Percentiles rank a stretch among this genome's conserved stretches.
phyloP scores from a whole-genome alignment of 805 yeast species.

The Myxozyma sirexii region DNA sequence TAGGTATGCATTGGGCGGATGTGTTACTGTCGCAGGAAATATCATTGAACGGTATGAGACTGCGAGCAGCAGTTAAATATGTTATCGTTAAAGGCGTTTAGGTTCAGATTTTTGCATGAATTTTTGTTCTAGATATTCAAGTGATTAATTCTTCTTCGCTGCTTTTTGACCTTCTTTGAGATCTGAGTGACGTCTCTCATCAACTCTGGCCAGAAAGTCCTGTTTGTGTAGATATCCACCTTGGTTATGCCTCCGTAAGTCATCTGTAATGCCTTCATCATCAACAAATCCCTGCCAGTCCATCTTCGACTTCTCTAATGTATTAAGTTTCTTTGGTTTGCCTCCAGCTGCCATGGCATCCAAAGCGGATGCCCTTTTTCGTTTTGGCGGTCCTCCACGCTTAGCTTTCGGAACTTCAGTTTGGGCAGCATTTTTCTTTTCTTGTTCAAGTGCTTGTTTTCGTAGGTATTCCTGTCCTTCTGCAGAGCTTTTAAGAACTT shows the following conservation, averaged over 20 bases:
- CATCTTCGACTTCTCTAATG: slow-evolving; percentile 86
- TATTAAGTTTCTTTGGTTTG: slow-evolving; percentile 76
- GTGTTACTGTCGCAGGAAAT: slow-evolving; percentile 38
- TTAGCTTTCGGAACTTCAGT: slow-evolving; percentile 38
- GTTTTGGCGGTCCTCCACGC: background rate
- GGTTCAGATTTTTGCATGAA: background rate
- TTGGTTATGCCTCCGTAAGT: slow-evolving; percentile 75
- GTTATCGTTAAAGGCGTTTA: background rate
- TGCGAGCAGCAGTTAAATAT: no score
- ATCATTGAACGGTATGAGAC: slow-evolving; percentile 12
- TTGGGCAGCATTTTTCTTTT: background rate
- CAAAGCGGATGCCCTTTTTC: slow-evolving; percentile 26
- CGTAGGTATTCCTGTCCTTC: slow-evolving; percentile 82
- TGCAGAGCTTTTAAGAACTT: slow-evolving; percentile 75
- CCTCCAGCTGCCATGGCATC: slow-evolving; percentile 34
- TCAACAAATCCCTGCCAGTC: slow-evolving; percentile 97
- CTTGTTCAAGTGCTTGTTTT: slow-evolving; percentile 19
- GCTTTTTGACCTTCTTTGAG: slow-evolving; percentile 49
- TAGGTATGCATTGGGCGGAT: slow-evolving; percentile 39
- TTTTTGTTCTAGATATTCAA: background rate
- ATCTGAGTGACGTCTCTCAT: slow-evolving; percentile 56
- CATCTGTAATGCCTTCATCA: slow-evolving; percentile 79
- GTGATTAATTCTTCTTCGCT: slow-evolving; percentile 11
- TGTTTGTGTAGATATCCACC: slow-evolving; percentile 91
- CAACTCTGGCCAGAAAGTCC: slow-evolving; percentile 81